A percentile compares a stretch with the other conserved stretches of the same genome.
These are phyloP conservation scores for Borealophlyctis nickersoniae DNA, from an alignment of 192 early-diverging fungal species.

Conservation along the genomic window DNA sequence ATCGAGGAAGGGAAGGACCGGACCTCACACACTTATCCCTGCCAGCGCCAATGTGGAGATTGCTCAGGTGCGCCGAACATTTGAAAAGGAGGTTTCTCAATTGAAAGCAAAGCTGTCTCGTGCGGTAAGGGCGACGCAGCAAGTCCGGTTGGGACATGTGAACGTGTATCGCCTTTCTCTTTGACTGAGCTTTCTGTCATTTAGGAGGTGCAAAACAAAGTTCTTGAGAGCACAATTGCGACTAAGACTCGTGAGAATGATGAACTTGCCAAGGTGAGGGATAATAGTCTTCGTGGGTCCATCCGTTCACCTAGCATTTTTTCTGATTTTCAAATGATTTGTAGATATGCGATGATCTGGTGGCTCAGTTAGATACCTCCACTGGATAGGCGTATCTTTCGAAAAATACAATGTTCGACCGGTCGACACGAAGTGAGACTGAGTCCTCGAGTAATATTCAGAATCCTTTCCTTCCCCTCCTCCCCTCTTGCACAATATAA, in stretches of 20 bases:
- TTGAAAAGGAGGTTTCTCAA: neutral
- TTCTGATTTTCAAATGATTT: neutral
- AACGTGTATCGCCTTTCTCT: too few species aligned
- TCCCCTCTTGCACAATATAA: too few species aligned
- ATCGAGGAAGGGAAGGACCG: too few species aligned
- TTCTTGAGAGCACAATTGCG: neutral
- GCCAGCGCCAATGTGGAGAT: neutral
- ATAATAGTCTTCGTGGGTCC: neutral
- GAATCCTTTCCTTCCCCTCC: too few species aligned
- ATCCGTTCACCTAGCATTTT: neutral
- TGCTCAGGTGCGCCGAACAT: neutral
- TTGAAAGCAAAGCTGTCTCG: neutral
- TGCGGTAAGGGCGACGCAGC: too few species aligned
- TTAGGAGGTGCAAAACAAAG: neutral
- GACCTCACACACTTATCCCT: too few species aligned
- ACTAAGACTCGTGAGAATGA: neutral
- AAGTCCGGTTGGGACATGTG: too few species aligned
- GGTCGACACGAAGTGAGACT: too few species aligned
- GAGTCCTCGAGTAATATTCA: too few species aligned
- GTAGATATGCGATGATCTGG: neutral
- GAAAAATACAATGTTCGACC: too few species aligned
- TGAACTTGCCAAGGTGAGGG: neutral
- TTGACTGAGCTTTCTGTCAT: too few species aligned
- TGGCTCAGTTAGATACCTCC: neutral
- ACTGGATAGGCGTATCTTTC: too few species aligned